Conservation (phyloP, 768 basidiomycete species). For the Boletus rubescentipes region DNA sequence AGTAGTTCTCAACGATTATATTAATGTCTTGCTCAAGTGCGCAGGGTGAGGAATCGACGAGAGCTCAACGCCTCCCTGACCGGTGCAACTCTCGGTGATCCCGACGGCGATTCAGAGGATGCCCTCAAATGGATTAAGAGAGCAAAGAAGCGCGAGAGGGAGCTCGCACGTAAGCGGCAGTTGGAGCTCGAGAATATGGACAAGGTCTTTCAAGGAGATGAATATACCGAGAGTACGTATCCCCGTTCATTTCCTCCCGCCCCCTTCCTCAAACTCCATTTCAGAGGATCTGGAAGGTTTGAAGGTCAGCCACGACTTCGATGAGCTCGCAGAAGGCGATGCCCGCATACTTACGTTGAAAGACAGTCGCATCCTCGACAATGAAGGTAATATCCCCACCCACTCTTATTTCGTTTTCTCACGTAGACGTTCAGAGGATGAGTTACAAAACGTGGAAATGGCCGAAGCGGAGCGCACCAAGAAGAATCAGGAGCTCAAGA, state of each 20-base stretch:
- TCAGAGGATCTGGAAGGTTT: conserved; percentile 88
- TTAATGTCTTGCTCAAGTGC: conserved; percentile 39
- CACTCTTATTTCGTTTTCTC: neutral
- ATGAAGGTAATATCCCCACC: conserved; percentile 64
- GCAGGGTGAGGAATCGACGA: conserved; percentile 88
- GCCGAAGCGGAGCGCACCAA: conserved; percentile 82
- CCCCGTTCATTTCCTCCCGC: neutral
- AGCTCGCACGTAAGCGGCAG: conserved; percentile 79
- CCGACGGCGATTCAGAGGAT: conserved; percentile 74
- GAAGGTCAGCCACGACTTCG: conserved; percentile 95
- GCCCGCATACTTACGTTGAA: conserved; percentile 95
- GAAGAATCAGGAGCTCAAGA: conserved; percentile 81
- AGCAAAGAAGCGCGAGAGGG: conserved; percentile 88
- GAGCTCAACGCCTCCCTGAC: conserved; percentile 92
- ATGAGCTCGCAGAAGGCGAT: conserved; percentile 90
- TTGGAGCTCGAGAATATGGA: conserved; percentile 85
- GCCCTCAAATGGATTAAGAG: conserved; percentile 89
- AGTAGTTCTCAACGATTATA: conserved; percentile 42
- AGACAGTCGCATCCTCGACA: conserved; percentile 92
- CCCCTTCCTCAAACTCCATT: conserved; percentile 2
- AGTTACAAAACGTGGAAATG: conserved; percentile 93
- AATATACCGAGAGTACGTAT: conserved; percentile 83
- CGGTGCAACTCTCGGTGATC: conserved; percentile 89
- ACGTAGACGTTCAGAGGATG: conserved; percentile 72
- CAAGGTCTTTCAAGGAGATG: conserved; percentile 63